Evolutionary conservation across 345 rosid species (phyloP).

Genomic region (Heritiera fomes): DNA sequence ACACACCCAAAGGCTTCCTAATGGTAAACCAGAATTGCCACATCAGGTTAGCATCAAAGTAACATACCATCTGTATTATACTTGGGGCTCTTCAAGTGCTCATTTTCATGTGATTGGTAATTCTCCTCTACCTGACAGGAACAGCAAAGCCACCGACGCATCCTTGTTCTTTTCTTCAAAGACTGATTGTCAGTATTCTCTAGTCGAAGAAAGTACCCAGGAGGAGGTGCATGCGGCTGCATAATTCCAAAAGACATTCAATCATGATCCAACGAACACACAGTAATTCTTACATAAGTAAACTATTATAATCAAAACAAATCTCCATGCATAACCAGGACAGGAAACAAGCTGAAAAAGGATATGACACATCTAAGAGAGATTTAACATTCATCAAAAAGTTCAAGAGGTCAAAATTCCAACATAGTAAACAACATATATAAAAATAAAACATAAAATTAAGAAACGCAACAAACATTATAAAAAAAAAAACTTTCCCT

Average conservation of each 20-base stretch:
- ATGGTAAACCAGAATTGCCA: background rate
- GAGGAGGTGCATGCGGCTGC: slow-evolving; percentile 65
- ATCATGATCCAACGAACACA: background rate
- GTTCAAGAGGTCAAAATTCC: background rate
- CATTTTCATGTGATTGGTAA: slow-evolving; percentile 58
- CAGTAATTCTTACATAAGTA: background rate
- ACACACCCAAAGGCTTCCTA: background rate
- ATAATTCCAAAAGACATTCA: slow-evolving; percentile 1
- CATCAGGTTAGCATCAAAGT: slow-evolving; percentile 9
- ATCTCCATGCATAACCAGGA: too few relatives aligned
- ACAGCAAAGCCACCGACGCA: slow-evolving; percentile 97
- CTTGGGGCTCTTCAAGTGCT: slow-evolving; percentile 57
- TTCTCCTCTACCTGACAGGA: slow-evolving; percentile 82
- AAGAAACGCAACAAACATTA: too few relatives aligned
- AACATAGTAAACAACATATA: too few relatives aligned
- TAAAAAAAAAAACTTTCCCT: too few relatives aligned
- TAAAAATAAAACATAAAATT: background rate
- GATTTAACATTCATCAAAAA: background rate
- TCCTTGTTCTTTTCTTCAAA: slow-evolving; percentile 70
- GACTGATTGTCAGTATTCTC: slow-evolving; percentile 51
- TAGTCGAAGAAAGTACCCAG: slow-evolving; percentile 52
- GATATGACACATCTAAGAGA: background rate
- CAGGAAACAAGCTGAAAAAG: background rate
- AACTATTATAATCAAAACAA: background rate
- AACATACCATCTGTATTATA: slow-evolving; percentile 60